Evolutionary conservation across 176 grass and related monocot genomes (phyloP).

Genomic region (Guadua angustifolia): DNA sequence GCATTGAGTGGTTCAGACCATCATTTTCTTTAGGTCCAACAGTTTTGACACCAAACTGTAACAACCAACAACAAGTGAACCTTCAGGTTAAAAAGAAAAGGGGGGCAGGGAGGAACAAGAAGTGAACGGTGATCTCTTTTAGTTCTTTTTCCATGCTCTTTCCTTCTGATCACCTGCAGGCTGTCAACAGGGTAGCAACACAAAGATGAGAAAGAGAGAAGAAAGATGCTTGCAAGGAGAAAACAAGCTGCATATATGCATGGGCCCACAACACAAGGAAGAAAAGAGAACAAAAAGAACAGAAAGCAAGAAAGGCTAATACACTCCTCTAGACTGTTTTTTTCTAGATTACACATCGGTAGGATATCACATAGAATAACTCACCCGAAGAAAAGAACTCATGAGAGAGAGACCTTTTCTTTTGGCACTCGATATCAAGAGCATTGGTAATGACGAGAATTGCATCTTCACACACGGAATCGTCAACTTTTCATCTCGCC

Average conservation of each 20-base stretch:
- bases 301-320: constrained; percentile 39
- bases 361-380: background rate
- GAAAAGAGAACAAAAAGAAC: background rate
- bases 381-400: background rate
- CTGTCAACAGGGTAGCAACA: background rate
- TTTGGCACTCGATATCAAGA: background rate
- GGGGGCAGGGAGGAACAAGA: background rate
- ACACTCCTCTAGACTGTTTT: background rate
- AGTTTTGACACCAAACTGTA: constrained; percentile 43
- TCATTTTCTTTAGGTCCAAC: constrained; percentile 34
- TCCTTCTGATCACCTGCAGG: constrained; percentile 33
- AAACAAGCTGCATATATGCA: constrained; percentile 1
- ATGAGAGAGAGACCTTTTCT: background rate
- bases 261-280: constrained; percentile 17
- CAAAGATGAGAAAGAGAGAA: background rate
- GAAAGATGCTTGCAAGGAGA: constrained; percentile 26
- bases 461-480: background rate
- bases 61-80: background rate
- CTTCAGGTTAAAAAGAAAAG: too few species aligned
- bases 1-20: constrained; percentile 8
- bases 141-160: constrained; percentile 26
- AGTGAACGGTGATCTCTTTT: background rate
- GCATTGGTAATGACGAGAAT: background rate
- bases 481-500: background rate
- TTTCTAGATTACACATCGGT: background rate